Evolutionary conservation across 2,329 filamentous ascomycete species (phyloP).

Genomic region (Fusarium sambucinum): DNA sequence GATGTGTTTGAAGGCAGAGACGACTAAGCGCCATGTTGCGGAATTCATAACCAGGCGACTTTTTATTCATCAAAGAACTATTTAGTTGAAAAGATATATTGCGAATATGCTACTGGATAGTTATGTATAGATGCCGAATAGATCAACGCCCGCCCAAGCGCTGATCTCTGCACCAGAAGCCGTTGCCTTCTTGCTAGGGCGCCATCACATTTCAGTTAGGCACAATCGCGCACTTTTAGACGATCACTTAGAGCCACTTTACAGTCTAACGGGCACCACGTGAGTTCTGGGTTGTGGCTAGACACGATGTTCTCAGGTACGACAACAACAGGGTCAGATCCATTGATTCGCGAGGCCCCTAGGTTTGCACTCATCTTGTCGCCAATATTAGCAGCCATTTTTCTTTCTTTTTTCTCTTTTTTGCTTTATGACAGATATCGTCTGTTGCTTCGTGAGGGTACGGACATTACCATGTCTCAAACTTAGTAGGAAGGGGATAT

Average conservation of each 20-base stretch:
- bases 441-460: background rate
- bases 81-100: background rate
- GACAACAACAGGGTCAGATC: slow-evolving; percentile 7
- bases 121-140: background rate
- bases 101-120: background rate
- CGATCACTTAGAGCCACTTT: slow-evolving; percentile 26
- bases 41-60: background rate
- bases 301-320: slow-evolving; percentile 22
- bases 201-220: slow-evolving; percentile 42
- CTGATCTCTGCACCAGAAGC: slow-evolving; percentile 36
- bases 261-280: slow-evolving; percentile 38
- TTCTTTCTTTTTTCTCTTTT: too few species aligned
- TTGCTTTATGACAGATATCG: background rate
- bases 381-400: background rate
- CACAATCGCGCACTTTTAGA: slow-evolving; percentile 31
- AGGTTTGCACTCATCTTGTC: background rate
- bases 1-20: background rate
- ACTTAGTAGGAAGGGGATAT: slow-evolving; percentile 3
- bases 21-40: slow-evolving; percentile 6
- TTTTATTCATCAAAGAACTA: background rate
- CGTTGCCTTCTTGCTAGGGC: slow-evolving; percentile 14
- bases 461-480: background rate
- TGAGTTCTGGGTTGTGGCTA: slow-evolving; percentile 30
- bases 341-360: background rate
- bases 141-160: background rate